Evolutionary conservation across 2,329 filamentous ascomycete genomes (phyloP), one percentile per base, ranked within the genome.

Genomic region (Septoria linicola): DNA sequence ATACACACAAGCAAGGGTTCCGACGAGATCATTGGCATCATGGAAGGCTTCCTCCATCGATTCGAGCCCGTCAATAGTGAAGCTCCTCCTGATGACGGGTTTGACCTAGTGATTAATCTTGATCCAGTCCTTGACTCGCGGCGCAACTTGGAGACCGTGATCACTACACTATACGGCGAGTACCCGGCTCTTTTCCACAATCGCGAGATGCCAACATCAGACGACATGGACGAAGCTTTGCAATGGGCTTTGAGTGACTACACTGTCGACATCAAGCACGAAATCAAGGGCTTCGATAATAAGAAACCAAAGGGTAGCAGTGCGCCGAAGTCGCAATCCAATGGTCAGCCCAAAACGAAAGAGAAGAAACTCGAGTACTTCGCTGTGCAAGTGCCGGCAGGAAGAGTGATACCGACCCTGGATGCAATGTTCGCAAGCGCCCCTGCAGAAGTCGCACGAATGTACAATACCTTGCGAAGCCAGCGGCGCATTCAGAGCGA

Each of bases 21-120:
- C 40, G 73, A 78, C 14, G 92, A 96, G 68, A 88, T 93, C 49
- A 76, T 93, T 40, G 81, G 82, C 4, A 95, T 99, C 62, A 97
- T 99, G 93, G 88, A 96, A 62, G 89, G 89, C 2, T 99, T 99
- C 71, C 78, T 99, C 59, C 71, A 81, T 10, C 83, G 93, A 30
- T 97, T 96, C 66, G 87, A 99, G 72, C 81, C 85, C 16, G 78
- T 90, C 52, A 80, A 91, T 58, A 73, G 78, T 1, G 78, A 82
- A 14, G 73, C 72, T 6, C 69, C 73, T n/a, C 91, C 93, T 1
- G 93, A 99, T 65, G 77, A 84, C 57, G 79, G 80, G 5, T 99
- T 99, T 62, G 89, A 96, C 64, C 74, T 83, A 3, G 76, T 95
- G 36, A 95, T 99, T 64, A 80, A 96, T 59, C 80, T 99, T 1